phyloP scores from a whole-genome alignment of 2,329 filamentous ascomycete genomes.

The Basipetospora sp. region DNA sequence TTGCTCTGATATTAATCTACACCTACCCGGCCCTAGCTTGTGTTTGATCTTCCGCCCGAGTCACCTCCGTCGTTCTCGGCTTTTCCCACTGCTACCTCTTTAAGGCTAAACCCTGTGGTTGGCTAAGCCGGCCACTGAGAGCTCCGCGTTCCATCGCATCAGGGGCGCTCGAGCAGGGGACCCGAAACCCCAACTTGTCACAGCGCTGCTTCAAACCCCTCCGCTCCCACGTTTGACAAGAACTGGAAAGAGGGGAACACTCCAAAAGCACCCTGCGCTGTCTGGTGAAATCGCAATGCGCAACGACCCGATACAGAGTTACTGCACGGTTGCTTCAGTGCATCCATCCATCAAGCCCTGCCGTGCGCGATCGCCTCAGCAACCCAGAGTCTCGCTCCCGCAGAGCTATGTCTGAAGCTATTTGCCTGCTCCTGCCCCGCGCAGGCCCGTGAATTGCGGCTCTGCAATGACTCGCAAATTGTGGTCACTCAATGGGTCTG shows the following conservation, averaged over 20 bases:
- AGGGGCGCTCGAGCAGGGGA: constrained; percentile 6
- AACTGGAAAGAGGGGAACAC: background rate
- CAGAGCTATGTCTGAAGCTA: background rate
- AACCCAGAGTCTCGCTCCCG: background rate
- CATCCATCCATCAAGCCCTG: no score
- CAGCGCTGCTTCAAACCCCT: constrained; percentile 31
- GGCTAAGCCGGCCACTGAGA: background rate
- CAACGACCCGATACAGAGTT: no score
- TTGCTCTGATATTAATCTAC: no score
- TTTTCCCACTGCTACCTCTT: no score
- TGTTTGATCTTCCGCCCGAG: no score
- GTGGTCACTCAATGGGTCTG: no score
- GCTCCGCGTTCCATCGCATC: constrained; percentile 2
- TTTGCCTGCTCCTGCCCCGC: no score
- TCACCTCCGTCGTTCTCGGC: constrained; percentile 7
- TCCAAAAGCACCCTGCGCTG: background rate
- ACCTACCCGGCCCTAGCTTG: no score
- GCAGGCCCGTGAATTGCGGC: no score
- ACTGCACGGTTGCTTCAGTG: no score
- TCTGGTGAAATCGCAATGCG: no score
- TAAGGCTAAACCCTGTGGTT: background rate
- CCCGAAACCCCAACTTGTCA: constrained; percentile 31
- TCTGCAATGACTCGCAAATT: background rate
- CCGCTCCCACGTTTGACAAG: constrained; percentile 9
- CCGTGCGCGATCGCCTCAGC: constrained; percentile 4